Conservation (phyloP, 2,329 filamentous ascomycete genomes). For the Didymella pinodella region DNA sequence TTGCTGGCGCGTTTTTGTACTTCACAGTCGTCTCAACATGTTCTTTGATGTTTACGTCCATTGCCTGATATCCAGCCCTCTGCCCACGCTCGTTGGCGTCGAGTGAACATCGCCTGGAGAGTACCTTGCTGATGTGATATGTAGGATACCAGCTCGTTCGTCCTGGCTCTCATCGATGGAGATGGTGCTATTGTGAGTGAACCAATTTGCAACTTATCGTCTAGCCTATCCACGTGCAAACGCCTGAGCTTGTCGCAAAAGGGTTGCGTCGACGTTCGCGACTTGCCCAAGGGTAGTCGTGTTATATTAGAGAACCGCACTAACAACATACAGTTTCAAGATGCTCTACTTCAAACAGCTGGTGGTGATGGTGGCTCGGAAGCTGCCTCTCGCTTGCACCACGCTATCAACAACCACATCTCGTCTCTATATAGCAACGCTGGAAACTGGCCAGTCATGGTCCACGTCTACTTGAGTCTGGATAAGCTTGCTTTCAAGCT, state of each 20-base stretch:
- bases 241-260: neutral
- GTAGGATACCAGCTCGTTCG: constrained; percentile 53
- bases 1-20: neutral
- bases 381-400: constrained; percentile 54
- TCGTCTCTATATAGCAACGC: constrained; percentile 52
- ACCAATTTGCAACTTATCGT: neutral
- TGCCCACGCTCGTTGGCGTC: too few relatives aligned
- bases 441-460: constrained; percentile 55
- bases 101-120: too few relatives aligned
- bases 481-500: constrained; percentile 56
- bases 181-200: constrained; percentile 56
- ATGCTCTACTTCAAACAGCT: constrained; percentile 53
- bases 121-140: constrained; percentile 4
- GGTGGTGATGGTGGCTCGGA: constrained; percentile 56
- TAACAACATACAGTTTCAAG: constrained; percentile 50
- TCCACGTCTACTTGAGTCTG: constrained; percentile 58
- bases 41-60: neutral
- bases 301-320: neutral
- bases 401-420: constrained; percentile 54
- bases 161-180: constrained; percentile 58
- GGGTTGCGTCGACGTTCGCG: neutral
- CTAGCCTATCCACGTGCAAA: neutral
- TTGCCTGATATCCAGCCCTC: too few relatives aligned
- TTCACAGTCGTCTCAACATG: too few relatives aligned
- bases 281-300: too few relatives aligned